Conservation (phyloP, 1,284 basidiomycete genomes). For the Schizophyllum amplum region DNA sequence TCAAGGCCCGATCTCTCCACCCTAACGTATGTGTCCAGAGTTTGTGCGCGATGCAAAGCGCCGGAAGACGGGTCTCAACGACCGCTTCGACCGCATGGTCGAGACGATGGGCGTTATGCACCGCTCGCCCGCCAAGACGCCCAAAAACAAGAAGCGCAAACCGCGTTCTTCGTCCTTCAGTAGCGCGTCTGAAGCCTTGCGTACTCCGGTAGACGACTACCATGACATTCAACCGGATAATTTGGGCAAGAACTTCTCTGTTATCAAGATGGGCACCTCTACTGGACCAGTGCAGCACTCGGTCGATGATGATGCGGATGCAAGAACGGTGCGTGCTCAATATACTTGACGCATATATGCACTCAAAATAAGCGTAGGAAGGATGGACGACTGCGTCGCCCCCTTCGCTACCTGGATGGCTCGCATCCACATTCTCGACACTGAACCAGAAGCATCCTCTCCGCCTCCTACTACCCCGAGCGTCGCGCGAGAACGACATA, state of each 20-base stretch:
- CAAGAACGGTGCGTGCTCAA: background rate
- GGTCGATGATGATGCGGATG: background rate
- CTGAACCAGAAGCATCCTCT: conserved; percentile 37
- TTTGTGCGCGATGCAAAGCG: conserved; percentile 26
- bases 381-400: background rate
- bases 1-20: background rate
- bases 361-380: background rate
- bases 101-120: conserved; percentile 40
- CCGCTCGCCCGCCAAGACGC: conserved; percentile 17
- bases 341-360: too few species aligned
- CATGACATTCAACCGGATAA: background rate
- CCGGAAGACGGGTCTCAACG: conserved; percentile 45
- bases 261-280: conserved; percentile 31
- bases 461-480: conserved; percentile 27
- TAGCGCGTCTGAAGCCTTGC: conserved; percentile 28
- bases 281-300: background rate
- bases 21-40: background rate
- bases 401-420: conserved; percentile 36
- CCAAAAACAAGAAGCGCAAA: conserved; percentile 26
- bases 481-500: too few species aligned
- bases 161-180: conserved; percentile 37
- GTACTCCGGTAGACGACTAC: conserved; percentile 33
- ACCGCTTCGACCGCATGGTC: conserved; percentile 58
- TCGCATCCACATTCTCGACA: conserved; percentile 32
- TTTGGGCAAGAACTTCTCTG: conserved; percentile 31